Conservation (phyloP, 345 rosid genomes). For the Zanthoxylum bungeanum region DNA sequence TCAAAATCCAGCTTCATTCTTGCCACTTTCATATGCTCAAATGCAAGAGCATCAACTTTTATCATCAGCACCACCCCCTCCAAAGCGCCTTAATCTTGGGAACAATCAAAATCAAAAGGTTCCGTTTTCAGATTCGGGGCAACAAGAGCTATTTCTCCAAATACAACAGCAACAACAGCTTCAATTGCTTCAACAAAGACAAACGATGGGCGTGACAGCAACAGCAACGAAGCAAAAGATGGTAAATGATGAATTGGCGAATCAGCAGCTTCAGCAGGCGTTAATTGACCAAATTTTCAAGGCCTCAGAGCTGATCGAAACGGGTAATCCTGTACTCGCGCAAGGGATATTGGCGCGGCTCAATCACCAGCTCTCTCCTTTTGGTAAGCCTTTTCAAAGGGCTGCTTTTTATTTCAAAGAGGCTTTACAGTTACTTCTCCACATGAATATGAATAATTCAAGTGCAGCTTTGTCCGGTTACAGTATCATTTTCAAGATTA, state of each 20-base stretch:
- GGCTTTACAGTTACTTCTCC: constrained; percentile 63
- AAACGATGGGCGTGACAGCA: constrained; percentile 19
- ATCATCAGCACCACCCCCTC: constrained; percentile 51
- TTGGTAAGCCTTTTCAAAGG: constrained; percentile 74
- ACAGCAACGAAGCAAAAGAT: constrained; percentile 32
- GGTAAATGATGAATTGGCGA: constrained; percentile 41
- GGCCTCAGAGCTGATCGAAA: constrained; percentile 86
- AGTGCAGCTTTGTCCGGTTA: constrained; percentile 34
- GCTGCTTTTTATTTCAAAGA: constrained; percentile 78
- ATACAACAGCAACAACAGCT: constrained; percentile 27
- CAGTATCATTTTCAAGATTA: constrained; percentile 63
- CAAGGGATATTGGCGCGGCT: constrained; percentile 99
- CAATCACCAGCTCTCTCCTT: constrained; percentile 95
- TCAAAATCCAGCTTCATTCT: constrained; percentile 47
- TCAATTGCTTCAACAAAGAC: constrained; percentile 39
- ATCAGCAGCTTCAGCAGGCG: constrained; percentile 67
- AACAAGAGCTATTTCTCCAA: constrained; percentile 37
- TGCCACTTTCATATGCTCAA: constrained; percentile 36
- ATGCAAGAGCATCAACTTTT: constrained; percentile 46
- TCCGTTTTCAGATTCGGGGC: constrained; percentile 45
- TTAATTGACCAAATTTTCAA: constrained; percentile 70
- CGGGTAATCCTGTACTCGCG: constrained; percentile 81
- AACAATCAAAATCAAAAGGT: constrained; percentile 29
- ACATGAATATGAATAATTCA: constrained; percentile 19
- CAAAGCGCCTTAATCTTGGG: constrained; percentile 43